Base-by-base conservation (phyloP, 2,329 filamentous ascomycete genomes). In the Apiospora marii region DNA sequence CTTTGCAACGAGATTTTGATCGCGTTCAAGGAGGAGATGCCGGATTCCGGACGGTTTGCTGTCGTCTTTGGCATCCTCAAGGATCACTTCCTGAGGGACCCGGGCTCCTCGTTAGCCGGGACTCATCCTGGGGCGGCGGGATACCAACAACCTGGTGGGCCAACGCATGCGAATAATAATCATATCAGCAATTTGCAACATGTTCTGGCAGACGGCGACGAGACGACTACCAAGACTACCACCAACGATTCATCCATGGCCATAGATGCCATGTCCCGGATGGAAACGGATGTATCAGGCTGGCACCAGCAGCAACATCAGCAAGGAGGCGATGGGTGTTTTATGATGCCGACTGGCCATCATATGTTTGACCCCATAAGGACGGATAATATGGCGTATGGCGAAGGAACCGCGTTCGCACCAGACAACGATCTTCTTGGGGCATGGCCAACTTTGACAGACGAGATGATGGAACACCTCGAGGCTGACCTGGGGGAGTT, bases 391-490 rank as follows among this genome's bases (percentile, higher is more conserved):
- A 37, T 61, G 30, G 30, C 53, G 3, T 61, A 61, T 37, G 53
- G 53, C 19, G 53, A 37, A 61, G 53, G 30, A 19, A 61, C 8
- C 30, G 53, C 7, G 16, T 37, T 41, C 22, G 53, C 16, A 37
- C 16, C 53, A 22, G 30, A 37, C 12, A 30, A 41, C 7, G 53
- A 61, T 7, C 53, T 61, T 22, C 30, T 61, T 12, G 30, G 53
- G 10, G 30, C 30, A 3, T 61, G 53, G 30, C 53, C 53, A 10
- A 61, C 16, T n/a, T 41, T 61, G 53, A 61, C 30, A 19, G 53
- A 61, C 19, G 53, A 61, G 53, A 61, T 61, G 53, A 61, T 61
- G 53, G 53, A 61, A 37, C 53, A 61, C 37, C 53, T 61, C 53
- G 53, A 61, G 30, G 53, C 53, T 34, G 53, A 30, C 13, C 7